Base-by-base conservation (phyloP, 225 moss, liverwort and hornwort genomes). In the Polytrichum formosum region DNA sequence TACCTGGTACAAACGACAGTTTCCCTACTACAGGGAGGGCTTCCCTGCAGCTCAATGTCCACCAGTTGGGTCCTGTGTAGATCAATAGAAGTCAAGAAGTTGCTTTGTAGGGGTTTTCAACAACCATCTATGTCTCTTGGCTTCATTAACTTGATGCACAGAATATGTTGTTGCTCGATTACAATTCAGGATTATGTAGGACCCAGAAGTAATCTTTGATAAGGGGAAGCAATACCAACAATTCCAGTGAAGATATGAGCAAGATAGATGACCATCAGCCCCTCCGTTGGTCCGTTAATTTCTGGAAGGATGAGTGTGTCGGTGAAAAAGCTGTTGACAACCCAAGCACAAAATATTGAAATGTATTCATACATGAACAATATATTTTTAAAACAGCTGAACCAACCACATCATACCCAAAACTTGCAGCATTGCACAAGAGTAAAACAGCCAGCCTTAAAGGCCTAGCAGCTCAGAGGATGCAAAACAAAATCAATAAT, bases 301-400 rank as follows among this genome's bases (percentile, higher is more conserved):
- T 91, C 94, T 68, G 98, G 98, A 84, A 94, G 90, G 67, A 98
- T 90, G 58, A 98, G 94, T 2, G 94, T 91, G 69, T 94, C 88
- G 31, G 94, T 94, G 79, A 98, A 98, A 82, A 88, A 98, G 84
- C 93, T 96, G 88, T 53, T 75, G 60, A 72, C 56, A 63, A 63
- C 77, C 29, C 75, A 60, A 7, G 63, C 63, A 71, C 72, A 74
- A 55, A 18, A 25, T 55, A 55, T 55, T 55, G 20, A 17, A 4
- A 55, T 55, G 17, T 20, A 55, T 30, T 30, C 6, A 30, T 1
- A 30, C 30, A 6, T 30, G 1, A 30, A 6, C 6, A 13, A 46
- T 13, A 13, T 46, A 13, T 46, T 3, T 46, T 0, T 2, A 35
- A 35, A 46, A 46, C 2, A 46, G 13, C 46, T 46, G 37, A 46